Conservation (phyloP, 768 basidiomycete genomes). For the Collybiopsis confluens region DNA sequence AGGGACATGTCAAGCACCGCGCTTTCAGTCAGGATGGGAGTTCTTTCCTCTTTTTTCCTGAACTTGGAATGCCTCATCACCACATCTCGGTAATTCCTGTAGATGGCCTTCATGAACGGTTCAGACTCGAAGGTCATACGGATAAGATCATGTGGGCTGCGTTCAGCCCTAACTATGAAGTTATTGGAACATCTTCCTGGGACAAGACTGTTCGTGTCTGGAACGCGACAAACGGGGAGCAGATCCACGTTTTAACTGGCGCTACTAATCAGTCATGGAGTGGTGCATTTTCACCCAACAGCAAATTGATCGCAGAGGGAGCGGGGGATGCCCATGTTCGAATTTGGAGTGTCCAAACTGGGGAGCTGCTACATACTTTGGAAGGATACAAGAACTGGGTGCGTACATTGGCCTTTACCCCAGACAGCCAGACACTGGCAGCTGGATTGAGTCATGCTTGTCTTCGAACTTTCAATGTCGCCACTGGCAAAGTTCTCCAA, state of each 20-base stretch:
- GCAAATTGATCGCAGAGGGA: conserved; percentile 15
- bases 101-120: background rate
- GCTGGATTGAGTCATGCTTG: conserved; percentile 3
- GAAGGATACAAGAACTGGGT: conserved; percentile 10
- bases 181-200: conserved; percentile 14
- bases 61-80: background rate
- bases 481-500: conserved; percentile 7
- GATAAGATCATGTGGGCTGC: conserved; percentile 13
- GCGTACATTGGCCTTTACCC: conserved; percentile 11
- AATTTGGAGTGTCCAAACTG: conserved; percentile 15
- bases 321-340: conserved; percentile 12
- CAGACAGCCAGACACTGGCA: conserved; percentile 8
- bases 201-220: conserved; percentile 17
- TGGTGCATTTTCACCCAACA: conserved; percentile 18
- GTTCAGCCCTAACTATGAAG: conserved; percentile 12
- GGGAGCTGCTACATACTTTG: conserved; percentile 13
- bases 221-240: conserved; percentile 12
- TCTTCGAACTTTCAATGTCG: conserved; percentile 9
- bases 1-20: background rate
- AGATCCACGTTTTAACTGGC: conserved; percentile 8
- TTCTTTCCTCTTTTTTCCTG: background rate
- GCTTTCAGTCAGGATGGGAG: conserved; percentile 11
- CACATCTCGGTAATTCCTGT: conserved; percentile 1
- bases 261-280: conserved; percentile 10
- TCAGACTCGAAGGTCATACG: conserved; percentile 12